A percentile compares a stretch with the other conserved stretches of the same genome.
phyloP scores from a whole-genome alignment of 805 yeast species.

The Saccharomycopsis fibuligera region DNA sequence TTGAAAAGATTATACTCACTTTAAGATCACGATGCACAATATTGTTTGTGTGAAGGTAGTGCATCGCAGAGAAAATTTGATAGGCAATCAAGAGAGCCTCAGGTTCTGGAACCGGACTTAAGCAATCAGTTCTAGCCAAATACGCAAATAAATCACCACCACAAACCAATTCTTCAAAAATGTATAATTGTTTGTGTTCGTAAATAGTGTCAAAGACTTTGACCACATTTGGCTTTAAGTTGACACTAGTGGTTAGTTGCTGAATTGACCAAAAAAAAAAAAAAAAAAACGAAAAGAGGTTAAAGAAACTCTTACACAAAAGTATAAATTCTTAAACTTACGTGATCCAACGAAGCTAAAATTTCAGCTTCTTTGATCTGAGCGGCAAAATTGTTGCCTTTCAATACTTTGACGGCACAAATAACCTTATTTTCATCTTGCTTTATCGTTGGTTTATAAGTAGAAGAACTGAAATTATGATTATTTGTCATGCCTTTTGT shows the following conservation, averaged over 20 bases:
- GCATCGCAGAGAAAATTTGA: constrained; percentile 51
- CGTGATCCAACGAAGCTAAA: constrained; percentile 34
- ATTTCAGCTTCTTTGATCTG: constrained; percentile 40
- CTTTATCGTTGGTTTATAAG: constrained; percentile 30
- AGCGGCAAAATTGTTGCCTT: constrained; percentile 26
- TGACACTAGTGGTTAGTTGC: neutral
- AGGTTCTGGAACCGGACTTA: constrained; percentile 43
- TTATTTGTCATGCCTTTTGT: neutral
- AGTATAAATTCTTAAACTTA: constrained; percentile 25
- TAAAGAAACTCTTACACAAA: too few species aligned
- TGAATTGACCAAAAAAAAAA: neutral
- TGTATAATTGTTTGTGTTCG: constrained; percentile 31
- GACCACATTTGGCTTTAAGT: constrained; percentile 41
- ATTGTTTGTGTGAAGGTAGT: constrained; percentile 46
- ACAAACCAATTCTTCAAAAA: constrained; percentile 30
- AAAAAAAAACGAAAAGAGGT: neutral
- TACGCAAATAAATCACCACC: constrained; percentile 60
- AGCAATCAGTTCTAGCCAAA: constrained; percentile 30
- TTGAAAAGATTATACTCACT: constrained; percentile 18
- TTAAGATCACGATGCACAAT: constrained; percentile 65
- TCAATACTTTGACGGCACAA: constrained; percentile 47
- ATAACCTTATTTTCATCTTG: constrained; percentile 25
- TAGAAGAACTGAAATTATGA: neutral
- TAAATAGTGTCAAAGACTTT: constrained; percentile 34
- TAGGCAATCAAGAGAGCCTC: constrained; percentile 47